Evolutionary conservation across 2,329 filamentous ascomycete genomes (phyloP), one percentile per base, ranked within the genome.

Genomic region (Ceratocystis alfenasii): DNA sequence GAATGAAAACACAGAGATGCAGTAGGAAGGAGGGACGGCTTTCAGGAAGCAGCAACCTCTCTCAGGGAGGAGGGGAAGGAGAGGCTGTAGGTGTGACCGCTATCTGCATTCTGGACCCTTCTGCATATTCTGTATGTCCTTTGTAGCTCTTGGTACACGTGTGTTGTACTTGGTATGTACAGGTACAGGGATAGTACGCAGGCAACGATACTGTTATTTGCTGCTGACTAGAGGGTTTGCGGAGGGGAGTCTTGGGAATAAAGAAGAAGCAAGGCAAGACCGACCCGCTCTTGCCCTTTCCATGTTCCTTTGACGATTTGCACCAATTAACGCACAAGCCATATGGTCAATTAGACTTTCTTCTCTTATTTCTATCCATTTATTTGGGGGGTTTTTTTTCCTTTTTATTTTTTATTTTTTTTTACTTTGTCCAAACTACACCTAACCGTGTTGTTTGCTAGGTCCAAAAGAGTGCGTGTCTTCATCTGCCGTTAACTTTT

Each of bases 321-420:
- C 55, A 17, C 53, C 53, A 59, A 59, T 59, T 59, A 59, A 59
- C 55, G 55, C 55, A 59, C 55, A 59, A 28, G 33, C 55, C 25
- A 59, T 30, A 28, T 59, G 28, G 28, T 8, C 55, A 59, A 59
- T 36, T 59, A 59, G 25, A 59, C 17, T 33, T 36, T 15, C 17
- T 36, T 33, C 28, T 57, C 53, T 57, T 6, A 33, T 17, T 48
- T 30, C 30, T 41, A 60, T 22, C 55, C 30, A 41, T 36, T 59
- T 41, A 41, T 15, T 41, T 41, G 10, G 28, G 28, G 28, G 4
- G 28, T 1, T 28, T 28, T 30, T 20, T 17, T 28, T 0, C 30
- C 50, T 55, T 17, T 22, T 28, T 33, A 2, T 33, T 17, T n/a
- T 17, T 20, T 10, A 20, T n/a, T 3, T 2, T 41, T 30, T 22